phyloP scores from a whole-genome alignment of 257 asterid genomes.

The Hygrophila difformis region DNA sequence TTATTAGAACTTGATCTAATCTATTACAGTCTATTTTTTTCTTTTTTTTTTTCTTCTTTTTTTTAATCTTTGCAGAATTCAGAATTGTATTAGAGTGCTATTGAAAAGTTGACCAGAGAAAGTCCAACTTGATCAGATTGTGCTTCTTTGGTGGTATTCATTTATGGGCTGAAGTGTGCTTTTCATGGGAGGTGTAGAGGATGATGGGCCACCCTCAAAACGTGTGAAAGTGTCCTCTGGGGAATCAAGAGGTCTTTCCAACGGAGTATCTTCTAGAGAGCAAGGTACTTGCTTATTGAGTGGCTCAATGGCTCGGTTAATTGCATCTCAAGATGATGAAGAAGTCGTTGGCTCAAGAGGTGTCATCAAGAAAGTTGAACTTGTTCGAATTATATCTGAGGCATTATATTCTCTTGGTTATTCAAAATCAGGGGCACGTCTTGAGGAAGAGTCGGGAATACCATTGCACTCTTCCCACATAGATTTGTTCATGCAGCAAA shows the following conservation, averaged over 20 bases:
- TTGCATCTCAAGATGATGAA: slow-evolving; percentile 44
- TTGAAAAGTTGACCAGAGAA: slow-evolving; percentile 5
- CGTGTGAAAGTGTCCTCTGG: slow-evolving; percentile 65
- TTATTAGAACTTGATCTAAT: too few relatives aligned
- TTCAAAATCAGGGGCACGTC: slow-evolving; percentile 40
- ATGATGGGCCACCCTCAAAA: slow-evolving; percentile 74
- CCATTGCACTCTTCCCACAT: slow-evolving; percentile 41
- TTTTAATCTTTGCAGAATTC: too few relatives aligned
- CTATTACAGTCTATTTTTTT: background rate
- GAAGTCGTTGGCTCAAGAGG: slow-evolving; percentile 69
- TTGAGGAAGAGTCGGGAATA: slow-evolving; percentile 72
- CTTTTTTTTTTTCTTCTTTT: background rate
- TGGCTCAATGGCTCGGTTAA: slow-evolving; percentile 53
- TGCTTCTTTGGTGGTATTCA: slow-evolving; percentile 21
- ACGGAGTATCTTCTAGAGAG: slow-evolving; percentile 38
- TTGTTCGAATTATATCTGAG: slow-evolving; percentile 59
- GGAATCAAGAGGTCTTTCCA: slow-evolving; percentile 35
- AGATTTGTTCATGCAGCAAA: slow-evolving; percentile 50
- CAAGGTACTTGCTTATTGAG: slow-evolving; percentile 39
- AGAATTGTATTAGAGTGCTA: background rate
- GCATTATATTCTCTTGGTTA: slow-evolving; percentile 72
- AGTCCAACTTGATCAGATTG: slow-evolving; percentile 10
- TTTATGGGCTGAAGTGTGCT: slow-evolving; percentile 69
- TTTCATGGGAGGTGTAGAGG: slow-evolving; percentile 87
- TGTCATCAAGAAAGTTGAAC: slow-evolving; percentile 56